Percentiles rank a stretch among this genome's conserved stretches.
Conservation (phyloP, 495 filamentous ascomycete genomes). For the Cudoniella acicularis region DNA sequence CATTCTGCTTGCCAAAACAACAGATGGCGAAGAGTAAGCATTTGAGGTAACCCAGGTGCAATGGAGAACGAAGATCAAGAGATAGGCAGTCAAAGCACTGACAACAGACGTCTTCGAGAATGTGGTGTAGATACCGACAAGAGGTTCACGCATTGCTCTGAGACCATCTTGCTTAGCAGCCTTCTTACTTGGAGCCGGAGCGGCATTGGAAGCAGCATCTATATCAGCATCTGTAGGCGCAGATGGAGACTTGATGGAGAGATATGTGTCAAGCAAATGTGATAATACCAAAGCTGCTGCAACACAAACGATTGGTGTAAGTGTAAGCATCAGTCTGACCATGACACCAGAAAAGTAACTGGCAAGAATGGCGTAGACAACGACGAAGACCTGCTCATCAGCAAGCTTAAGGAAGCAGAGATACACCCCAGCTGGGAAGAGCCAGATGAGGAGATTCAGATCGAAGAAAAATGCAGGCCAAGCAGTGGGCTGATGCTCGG, state of each 20-base stretch:
- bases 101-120: slow-evolving; percentile 75
- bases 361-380: slow-evolving; percentile 91
- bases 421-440: slow-evolving; percentile 98
- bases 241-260: slow-evolving; percentile 55
- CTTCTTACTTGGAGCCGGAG: slow-evolving; percentile 39
- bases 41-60: slow-evolving; percentile 99
- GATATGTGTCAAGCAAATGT: slow-evolving; percentile 83
- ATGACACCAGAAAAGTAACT: slow-evolving; percentile 99
- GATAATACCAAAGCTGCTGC: slow-evolving; percentile 87
- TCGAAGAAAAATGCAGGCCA: slow-evolving; percentile 99
- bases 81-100: slow-evolving; percentile 68
- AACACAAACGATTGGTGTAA: slow-evolving; percentile 96
- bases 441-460: slow-evolving; percentile 96
- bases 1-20: slow-evolving; percentile 87
- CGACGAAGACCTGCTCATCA: slow-evolving; percentile 97
- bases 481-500: slow-evolving; percentile 98
- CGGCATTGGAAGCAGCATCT: slow-evolving; percentile 29
- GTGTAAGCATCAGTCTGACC: slow-evolving; percentile 96
- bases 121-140: slow-evolving; percentile 78
- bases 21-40: slow-evolving; percentile 96
- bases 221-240: slow-evolving; percentile 46
- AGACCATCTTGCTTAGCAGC: slow-evolving; percentile 51
- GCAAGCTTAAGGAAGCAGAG: slow-evolving; percentile 91
- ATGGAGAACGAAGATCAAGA: slow-evolving; percentile 91
- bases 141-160: slow-evolving; percentile 64